Base-by-base conservation (phyloP, 2,329 filamentous ascomycete genomes). In the Mollisiaceae sp. region DNA sequence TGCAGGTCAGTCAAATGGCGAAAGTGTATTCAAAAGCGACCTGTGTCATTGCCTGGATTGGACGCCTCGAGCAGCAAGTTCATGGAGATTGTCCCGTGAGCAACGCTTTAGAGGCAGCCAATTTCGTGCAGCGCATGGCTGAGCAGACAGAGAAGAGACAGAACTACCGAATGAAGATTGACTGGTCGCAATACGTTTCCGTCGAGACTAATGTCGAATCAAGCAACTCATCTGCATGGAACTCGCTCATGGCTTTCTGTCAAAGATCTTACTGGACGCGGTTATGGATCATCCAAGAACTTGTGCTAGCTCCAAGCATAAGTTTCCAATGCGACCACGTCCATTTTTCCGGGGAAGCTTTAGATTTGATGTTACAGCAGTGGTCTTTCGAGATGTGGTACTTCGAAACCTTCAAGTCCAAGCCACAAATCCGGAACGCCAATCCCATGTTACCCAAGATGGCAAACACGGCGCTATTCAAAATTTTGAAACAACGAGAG, bases 281-380 rank as follows among this genome's bases (percentile, higher is more conserved):
- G 4, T 18, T 60, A 15, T 60, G 41, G 58, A 60, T 60, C 8
- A 11, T 50, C 22, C 58, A 50, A 38, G 58, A 60, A 35, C 41
- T 60, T 22, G 24, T 60, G 18, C 27, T 60, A 6, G 39, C 58
- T 22, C 14, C 41, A 6, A 9, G n/a, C 5, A 50, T 60, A 18
- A 3, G 6, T 2, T 6, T 60, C 1, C 43, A 39, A n/a, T 50
- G 20, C 11, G 59, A 50, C 8, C 18, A 18, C 14, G 9, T 52
- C 32, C 15, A 50, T 8, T 12, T 60, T 11, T 22, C 20, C 1
- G 27, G 27, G 41, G 24, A 20, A 18, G 4, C 20, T 20, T 41
- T 60, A 2, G 41, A 60, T 22, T 20, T 20, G 8, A 22, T 36
- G 8, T 24, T 36, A 9, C 36, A 59, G n/a, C 57, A 59, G 6